Evolutionary conservation across 2,329 filamentous ascomycete genomes (phyloP), one percentile per base, ranked within the genome.

Genomic region (Cladosporium sp.): DNA sequence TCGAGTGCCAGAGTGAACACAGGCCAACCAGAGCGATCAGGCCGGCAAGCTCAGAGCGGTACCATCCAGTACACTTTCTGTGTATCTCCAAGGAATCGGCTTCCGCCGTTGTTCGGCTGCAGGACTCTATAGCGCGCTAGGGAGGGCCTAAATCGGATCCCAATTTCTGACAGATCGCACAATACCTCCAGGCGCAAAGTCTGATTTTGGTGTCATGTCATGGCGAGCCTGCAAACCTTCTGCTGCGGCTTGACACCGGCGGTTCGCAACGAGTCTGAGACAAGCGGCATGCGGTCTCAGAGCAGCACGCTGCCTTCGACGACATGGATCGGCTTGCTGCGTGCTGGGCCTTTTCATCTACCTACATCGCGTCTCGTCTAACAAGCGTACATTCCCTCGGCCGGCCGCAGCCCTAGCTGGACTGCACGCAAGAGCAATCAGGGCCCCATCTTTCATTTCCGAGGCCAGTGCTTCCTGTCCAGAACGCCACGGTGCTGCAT

Each of bases 81-180:
- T 11, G 38, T 44, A 16, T 32, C 19, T 32, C n/a, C 19, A 32
- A 10, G 28, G 7, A 16, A 33, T 32, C 13, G 42, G 42, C 22
- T 44, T 44, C 42, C 28, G 42, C 42, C 42, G 22, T 32, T n/a
- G 22, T 33, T 22, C 35, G 43, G 14, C 22, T 33, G 46, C 41
- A 49, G 46, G 46, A 37, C 46, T 49, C 45, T 43, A 49, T 49
- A 49, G 28, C 16, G 38, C 46, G 46, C 46, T 49, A 49, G 38
- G 14, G 28, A 18, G 13, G 19, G 46, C 46, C 46, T 43, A 49
- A 49, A 32, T 37, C 40, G 40, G 37, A 43, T 43, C 13, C 48
- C 40, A 43, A 43, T 50, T 50, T 50, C 48, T 50, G 48, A 50
- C 40, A 50, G 48, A 50, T 50, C 48, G 48, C 11, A 50, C 43